These are phyloP conservation scores for Diplodia intermedia DNA, from an alignment of 2,329 filamentous ascomycete species.

Conservation along the genomic window DNA sequence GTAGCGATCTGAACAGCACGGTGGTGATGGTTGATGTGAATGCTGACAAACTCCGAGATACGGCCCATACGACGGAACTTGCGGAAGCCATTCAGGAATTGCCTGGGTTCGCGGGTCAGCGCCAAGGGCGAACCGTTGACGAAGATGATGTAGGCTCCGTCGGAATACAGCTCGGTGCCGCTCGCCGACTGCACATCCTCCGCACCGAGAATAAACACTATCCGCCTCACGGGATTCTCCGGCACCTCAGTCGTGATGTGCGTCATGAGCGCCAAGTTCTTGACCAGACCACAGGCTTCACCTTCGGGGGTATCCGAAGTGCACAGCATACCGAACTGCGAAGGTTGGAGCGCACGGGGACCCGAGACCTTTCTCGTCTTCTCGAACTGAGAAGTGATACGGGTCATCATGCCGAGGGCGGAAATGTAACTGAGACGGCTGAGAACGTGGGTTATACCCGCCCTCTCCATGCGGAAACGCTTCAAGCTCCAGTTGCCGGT, in stretches of 20 bases:
- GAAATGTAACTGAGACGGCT: constrained; percentile 96
- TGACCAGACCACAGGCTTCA: constrained; percentile 96
- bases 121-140: constrained; percentile 96
- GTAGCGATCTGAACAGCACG: constrained; percentile 93
- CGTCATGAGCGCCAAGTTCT: constrained; percentile 98
- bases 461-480: constrained; percentile 98
- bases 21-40: constrained; percentile 94
- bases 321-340: constrained; percentile 98
- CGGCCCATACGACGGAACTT: constrained; percentile 86
- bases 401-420: constrained; percentile 98
- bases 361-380: constrained; percentile 97
- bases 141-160: constrained; percentile 87
- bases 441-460: constrained; percentile 94
- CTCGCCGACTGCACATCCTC: constrained; percentile 81
- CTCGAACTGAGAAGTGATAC: constrained; percentile 97
- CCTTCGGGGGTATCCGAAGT: constrained; percentile 97
- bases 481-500: constrained; percentile 98
- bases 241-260: constrained; percentile 98
- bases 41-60: constrained; percentile 95
- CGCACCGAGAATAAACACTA: constrained; percentile 85
- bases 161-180: constrained; percentile 84
- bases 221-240: constrained; percentile 84
- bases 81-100: constrained; percentile 84
- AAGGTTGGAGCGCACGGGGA: constrained; percentile 92
- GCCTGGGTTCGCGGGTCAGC: constrained; percentile 82